A percentile compares a stretch with the other conserved stretches of the same genome.
phyloP scores from a whole-genome alignment of 176 grass and related monocot genomes.

The Aegilops bicornis region DNA sequence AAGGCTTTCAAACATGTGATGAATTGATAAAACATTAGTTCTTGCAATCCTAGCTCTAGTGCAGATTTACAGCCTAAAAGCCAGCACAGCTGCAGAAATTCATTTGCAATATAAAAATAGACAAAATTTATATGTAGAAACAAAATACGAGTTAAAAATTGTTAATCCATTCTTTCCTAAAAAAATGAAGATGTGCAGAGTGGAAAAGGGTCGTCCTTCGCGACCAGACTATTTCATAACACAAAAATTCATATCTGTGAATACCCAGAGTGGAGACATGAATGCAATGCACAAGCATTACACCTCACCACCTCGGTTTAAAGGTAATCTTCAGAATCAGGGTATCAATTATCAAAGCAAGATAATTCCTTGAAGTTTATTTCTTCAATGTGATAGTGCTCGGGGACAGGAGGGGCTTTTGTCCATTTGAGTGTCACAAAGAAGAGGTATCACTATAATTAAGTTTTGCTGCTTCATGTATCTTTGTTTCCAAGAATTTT shows the following conservation, averaged over 20 bases:
- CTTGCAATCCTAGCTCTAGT: background rate
- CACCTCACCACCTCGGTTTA: background rate
- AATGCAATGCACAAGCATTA: background rate
- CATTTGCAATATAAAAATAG: background rate
- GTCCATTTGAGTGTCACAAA: background rate
- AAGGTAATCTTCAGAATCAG: background rate
- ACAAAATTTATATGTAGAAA: background rate
- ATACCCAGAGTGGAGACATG: background rate
- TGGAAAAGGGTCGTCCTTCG: background rate
- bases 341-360: background rate
- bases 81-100: background rate
- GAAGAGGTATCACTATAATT: background rate
- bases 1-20: background rate
- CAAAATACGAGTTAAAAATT: background rate
- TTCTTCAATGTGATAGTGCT: constrained; percentile 10
- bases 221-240: constrained; percentile 21
- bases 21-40: constrained; percentile 9
- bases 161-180: background rate
- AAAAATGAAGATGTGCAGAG: background rate
- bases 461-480: background rate
- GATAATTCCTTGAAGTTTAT: background rate
- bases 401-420: background rate
- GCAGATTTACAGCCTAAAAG: background rate
- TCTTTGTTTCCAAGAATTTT: background rate
- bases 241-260: background rate